phyloP scores from a whole-genome alignment of 148 eudicot species.

The Rhododendron griersonianum region DNA sequence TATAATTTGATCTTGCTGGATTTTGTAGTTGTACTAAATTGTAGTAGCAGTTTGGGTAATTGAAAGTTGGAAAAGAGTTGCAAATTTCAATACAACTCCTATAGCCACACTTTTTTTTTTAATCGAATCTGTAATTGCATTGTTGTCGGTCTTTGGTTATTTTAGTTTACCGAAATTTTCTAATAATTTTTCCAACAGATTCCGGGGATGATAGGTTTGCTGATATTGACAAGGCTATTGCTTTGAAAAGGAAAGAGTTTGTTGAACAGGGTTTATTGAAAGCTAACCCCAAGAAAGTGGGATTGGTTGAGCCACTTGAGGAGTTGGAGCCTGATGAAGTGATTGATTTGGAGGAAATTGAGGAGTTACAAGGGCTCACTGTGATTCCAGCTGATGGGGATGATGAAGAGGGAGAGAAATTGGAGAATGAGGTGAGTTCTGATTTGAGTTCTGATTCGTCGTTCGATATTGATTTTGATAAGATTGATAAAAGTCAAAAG shows the following conservation, averaged over 20 bases:
- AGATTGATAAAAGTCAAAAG: conserved; percentile 33
- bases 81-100: background rate
- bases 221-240: conserved; percentile 76
- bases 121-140: background rate
- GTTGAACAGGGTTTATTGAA: conserved; percentile 73
- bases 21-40: background rate
- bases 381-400: conserved; percentile 32
- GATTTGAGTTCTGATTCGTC: conserved; percentile 23
- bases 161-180: background rate
- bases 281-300: conserved; percentile 46
- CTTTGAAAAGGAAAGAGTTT: conserved; percentile 66
- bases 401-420: conserved; percentile 23
- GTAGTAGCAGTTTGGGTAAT: background rate
- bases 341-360: conserved; percentile 81
- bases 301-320: conserved; percentile 23
- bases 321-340: conserved; percentile 71
- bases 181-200: background rate
- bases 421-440: conserved; percentile 41
- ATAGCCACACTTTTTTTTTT: background rate
- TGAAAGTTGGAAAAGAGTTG: background rate
- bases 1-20: background rate
- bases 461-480: conserved; percentile 70
- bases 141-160: background rate
- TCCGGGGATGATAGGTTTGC: conserved; percentile 71
- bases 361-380: conserved; percentile 49